Base-by-base conservation (phyloP, 1,284 basidiomycete genomes). In the Trametes hirsuta region DNA sequence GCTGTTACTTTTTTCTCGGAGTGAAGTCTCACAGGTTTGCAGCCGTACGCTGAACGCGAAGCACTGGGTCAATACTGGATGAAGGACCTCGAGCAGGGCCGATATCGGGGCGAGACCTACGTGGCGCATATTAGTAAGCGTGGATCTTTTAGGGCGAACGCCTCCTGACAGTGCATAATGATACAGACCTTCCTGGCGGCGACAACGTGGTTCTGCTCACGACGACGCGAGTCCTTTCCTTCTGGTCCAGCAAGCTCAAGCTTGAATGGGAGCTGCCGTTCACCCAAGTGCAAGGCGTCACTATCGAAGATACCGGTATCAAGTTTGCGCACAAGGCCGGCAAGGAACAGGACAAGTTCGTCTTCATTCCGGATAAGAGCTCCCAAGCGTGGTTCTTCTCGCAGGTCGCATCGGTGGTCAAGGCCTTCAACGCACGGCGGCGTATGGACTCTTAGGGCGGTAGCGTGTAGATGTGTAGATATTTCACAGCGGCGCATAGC, bases 51-150 rank as follows among this genome's bases (percentile, higher is more conserved):
- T 51, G 83, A 86, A 35, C 88, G 95, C 8, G 96, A 98, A 73
- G 94, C 97, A 0, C 79, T 95, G 3, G 97, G 97, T 5, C 97
- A 99, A 74, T 94, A 91, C 69, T 99, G 97, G 97, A 89, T 99
- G 81, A 86, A 82, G 82, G 96, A 97, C 71, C 79, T 98, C 24
- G 93, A 95, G 68, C 87, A 93, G 62, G 96, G 96, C 15, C 80
- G 85, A 39, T 96, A 91, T 75, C 85, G 94, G 65, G 80, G 84
- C 67, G 96, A 98, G 70, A 79, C 79, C 49, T 99, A 98, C 71
- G 91, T 98, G 47, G 95, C 96, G 6, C 96, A 98, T 71, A 88
- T 97, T 59, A 89, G 93, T 88, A 73, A 71, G 83, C 8, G 15
- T 41, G 2, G 15, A 30, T 8, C 6, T 18, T 9, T 36, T 41